Percentiles rank a stretch among this genome's conserved stretches.
Evolutionary conservation across 2,329 filamentous ascomycete genomes (phyloP).

Genomic region (Ceratocystis colombiana): DNA sequence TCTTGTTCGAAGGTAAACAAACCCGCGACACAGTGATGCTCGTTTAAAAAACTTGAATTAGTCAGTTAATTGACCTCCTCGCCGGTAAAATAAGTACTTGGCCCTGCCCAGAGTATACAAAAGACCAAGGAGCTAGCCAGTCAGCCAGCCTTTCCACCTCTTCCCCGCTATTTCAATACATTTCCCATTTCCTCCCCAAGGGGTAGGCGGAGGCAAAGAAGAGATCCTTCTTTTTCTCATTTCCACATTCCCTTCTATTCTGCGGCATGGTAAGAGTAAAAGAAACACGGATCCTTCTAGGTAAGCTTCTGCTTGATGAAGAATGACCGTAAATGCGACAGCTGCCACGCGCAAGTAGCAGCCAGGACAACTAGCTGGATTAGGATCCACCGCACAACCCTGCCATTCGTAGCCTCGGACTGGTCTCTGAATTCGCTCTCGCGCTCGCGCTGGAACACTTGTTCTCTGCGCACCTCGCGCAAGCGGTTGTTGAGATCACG

Average conservation of each 20-base stretch:
- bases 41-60: neutral
- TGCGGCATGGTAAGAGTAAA: neutral
- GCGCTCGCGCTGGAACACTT: slow-evolving; percentile 93
- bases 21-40: neutral
- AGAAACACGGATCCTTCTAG: slow-evolving; percentile 37
- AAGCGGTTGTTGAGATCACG: slow-evolving; percentile 80
- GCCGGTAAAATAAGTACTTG: neutral
- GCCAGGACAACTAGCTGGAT: slow-evolving; percentile 79
- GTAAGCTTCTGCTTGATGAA: slow-evolving; percentile 99
- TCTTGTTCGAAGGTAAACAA: neutral
- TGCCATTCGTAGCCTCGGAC: slow-evolving; percentile 82
- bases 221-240: neutral
- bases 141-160: neutral
- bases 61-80: neutral
- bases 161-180: neutral
- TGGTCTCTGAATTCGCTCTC: slow-evolving; percentile 98
- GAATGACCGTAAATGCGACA: slow-evolving; percentile 89
- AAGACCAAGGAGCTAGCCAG: neutral
- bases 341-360: slow-evolving; percentile 88
- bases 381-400: slow-evolving; percentile 87
- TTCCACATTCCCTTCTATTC: neutral
- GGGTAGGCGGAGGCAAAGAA: neutral
- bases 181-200: neutral
- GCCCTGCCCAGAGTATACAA: neutral
- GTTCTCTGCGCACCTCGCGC: slow-evolving; percentile 82